Evolutionary conservation across 2,329 filamentous ascomycete genomes (phyloP).

Genomic region (Arthrobotrys sinensis): DNA sequence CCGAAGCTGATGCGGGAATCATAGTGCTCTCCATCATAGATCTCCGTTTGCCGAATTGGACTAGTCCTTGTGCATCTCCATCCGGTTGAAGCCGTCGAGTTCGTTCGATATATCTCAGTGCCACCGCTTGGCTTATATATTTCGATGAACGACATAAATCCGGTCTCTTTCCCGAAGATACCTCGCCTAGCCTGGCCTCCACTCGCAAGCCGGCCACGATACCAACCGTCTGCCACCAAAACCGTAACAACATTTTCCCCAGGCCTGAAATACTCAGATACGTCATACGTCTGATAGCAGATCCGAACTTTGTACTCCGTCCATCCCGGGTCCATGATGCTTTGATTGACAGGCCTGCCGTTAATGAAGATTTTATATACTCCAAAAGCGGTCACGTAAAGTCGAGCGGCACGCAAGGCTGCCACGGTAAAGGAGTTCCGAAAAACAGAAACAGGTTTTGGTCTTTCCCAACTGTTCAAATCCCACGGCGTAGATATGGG

Average conservation of each 20-base stretch:
- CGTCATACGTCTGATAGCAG: constrained; percentile 46
- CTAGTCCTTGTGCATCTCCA: constrained; percentile 44
- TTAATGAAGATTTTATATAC: constrained; percentile 45
- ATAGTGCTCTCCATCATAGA: constrained; percentile 51
- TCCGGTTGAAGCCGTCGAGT: constrained; percentile 27
- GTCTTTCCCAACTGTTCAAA: constrained; percentile 26
- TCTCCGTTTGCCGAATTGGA: constrained; percentile 36
- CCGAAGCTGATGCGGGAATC: constrained; percentile 47
- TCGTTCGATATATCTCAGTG: constrained; percentile 7
- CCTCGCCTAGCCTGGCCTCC: constrained; percentile 45
- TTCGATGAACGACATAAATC: constrained; percentile 36
- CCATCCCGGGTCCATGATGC: constrained; percentile 48
- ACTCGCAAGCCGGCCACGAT: constrained; percentile 44
- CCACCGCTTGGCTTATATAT: neutral
- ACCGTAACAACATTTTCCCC: constrained; percentile 30
- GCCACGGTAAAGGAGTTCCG: constrained; percentile 19
- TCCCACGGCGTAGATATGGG: constrained; percentile 45
- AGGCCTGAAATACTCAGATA: constrained; percentile 6
- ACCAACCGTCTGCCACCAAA: constrained; percentile 45
- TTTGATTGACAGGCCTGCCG: constrained; percentile 24
- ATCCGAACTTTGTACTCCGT: constrained; percentile 42
- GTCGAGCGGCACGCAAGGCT: neutral
- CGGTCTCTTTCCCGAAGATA: constrained; percentile 41
- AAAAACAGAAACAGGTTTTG: constrained; percentile 36
- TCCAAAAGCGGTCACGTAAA: constrained; percentile 41